Conservation (phyloP, 352 stramenopile genomes). For the Globisporangium cylindrosporum region DNA sequence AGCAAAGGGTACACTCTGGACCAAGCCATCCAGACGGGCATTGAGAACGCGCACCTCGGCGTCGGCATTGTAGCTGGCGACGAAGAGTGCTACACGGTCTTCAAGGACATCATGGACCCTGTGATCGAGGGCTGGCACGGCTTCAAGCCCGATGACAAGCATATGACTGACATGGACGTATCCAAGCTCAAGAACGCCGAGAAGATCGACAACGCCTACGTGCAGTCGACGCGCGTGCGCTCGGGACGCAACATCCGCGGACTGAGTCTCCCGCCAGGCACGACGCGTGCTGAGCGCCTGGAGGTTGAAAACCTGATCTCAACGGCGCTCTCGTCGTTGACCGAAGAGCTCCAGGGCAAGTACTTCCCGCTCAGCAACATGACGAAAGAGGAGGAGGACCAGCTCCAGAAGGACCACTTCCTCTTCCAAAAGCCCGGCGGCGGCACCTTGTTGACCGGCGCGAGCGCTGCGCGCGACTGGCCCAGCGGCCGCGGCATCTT, state of each 20-base stretch:
- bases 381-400: slow-evolving; percentile 88
- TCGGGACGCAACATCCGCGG: slow-evolving; percentile 89
- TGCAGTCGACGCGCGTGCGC: slow-evolving; percentile 91
- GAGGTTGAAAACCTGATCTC: slow-evolving; percentile 84
- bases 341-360: slow-evolving; percentile 77
- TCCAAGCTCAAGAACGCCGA: slow-evolving; percentile 65
- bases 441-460: slow-evolving; percentile 73
- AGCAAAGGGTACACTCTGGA: slow-evolving; percentile 82
- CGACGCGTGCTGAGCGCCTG: slow-evolving; percentile 78
- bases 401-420: slow-evolving; percentile 90
- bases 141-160: slow-evolving; percentile 74
- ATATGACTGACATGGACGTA: slow-evolving; percentile 80
- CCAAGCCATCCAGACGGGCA: slow-evolving; percentile 79
- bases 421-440: slow-evolving; percentile 92
- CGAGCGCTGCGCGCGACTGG: slow-evolving; percentile 89
- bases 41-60: slow-evolving; percentile 78
- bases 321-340: slow-evolving; percentile 67
- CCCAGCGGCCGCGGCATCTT: slow-evolving; percentile 90
- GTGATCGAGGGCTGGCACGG: slow-evolving; percentile 86
- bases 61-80: slow-evolving; percentile 82
- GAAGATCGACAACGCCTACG: slow-evolving; percentile 77
- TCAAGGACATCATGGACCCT: slow-evolving; percentile 81
- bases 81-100: slow-evolving; percentile 74
- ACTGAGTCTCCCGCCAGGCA: slow-evolving; percentile 83
- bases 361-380: slow-evolving; percentile 89